Conservation (phyloP, 1,139 yeast genomes). For the Diutina pseudorugosa region DNA sequence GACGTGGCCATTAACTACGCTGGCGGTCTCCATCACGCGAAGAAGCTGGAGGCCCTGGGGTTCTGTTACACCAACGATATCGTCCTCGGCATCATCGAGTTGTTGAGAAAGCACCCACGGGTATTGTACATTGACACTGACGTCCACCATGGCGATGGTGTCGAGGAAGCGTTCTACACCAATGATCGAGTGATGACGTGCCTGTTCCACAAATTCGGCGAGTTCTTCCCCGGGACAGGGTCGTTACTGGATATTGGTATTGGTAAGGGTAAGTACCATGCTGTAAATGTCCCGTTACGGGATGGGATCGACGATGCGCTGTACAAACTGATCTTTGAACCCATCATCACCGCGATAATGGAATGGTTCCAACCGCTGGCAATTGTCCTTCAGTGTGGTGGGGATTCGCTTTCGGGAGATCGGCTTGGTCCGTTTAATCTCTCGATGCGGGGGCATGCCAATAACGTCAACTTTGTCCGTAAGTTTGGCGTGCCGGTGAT, state of each 20-base stretch:
- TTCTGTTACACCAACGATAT: constrained; percentile 3
- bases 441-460: constrained; percentile 1
- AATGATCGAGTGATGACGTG: constrained; percentile 3
- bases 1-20: constrained; percentile 3
- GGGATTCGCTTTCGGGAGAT: not conserved
- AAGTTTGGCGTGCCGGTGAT: constrained; percentile 3
- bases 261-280: not conserved
- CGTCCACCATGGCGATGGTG: constrained; percentile 4
- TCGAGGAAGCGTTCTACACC: constrained; percentile 3
- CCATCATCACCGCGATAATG: constrained; percentile 3
- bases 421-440: constrained; percentile 2
- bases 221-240: constrained; percentile 3
- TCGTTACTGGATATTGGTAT: not conserved
- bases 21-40: constrained; percentile 2
- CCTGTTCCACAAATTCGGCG: constrained; percentile 1
- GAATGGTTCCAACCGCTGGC: constrained; percentile 4
- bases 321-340: constrained; percentile 3
- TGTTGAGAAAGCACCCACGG: not conserved
- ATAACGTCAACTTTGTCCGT: constrained; percentile 1
- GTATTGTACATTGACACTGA: constrained; percentile 2
- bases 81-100: constrained; percentile 2
- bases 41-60: constrained; percentile 4
- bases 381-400: constrained; percentile 2
- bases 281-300: not conserved
- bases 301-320: constrained; percentile 2